Evolutionary conservation across 1,139 yeast species (phyloP).

Genomic region (Candida albicans): DNA sequence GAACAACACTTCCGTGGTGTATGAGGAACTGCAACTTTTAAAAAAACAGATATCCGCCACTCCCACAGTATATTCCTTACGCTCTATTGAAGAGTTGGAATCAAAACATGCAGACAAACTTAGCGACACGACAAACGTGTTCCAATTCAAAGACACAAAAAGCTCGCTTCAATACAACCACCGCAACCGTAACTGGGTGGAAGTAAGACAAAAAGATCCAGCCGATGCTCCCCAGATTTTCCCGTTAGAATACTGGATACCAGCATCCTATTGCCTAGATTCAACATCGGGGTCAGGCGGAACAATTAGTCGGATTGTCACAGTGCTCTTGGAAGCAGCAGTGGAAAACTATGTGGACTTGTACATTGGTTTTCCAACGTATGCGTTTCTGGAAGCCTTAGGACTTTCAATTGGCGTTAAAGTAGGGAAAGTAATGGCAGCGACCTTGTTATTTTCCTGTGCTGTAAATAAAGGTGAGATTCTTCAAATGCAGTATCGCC

Average conservation of each 20-base stretch:
- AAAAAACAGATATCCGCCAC: neutral
- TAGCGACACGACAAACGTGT: constrained; percentile 7
- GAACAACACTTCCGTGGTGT: no score
- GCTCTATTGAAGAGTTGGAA: constrained; percentile 10
- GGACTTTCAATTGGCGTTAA: constrained; percentile 13
- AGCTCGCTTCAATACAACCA: constrained; percentile 12
- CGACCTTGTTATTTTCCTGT: constrained; percentile 11
- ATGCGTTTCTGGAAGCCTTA: constrained; percentile 7
- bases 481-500: constrained; percentile 14
- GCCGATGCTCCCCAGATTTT: neutral
- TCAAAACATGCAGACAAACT: constrained; percentile 10
- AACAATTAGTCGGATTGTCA: constrained; percentile 8
- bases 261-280: constrained; percentile 15
- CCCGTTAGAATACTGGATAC: constrained; percentile 13
- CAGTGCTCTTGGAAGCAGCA: constrained; percentile 9
- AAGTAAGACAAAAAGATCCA: constrained; percentile 5
- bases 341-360: constrained; percentile 11
- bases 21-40: neutral
- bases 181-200: constrained; percentile 8
- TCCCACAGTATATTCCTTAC: constrained; percentile 9
- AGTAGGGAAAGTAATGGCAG: constrained; percentile 11
- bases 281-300: constrained; percentile 15
- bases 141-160: constrained; percentile 12
- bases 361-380: constrained; percentile 9
- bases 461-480: constrained; percentile 10